Base-by-base conservation (phyloP, 164 flowering plant genomes). In the Piper longum region DNA sequence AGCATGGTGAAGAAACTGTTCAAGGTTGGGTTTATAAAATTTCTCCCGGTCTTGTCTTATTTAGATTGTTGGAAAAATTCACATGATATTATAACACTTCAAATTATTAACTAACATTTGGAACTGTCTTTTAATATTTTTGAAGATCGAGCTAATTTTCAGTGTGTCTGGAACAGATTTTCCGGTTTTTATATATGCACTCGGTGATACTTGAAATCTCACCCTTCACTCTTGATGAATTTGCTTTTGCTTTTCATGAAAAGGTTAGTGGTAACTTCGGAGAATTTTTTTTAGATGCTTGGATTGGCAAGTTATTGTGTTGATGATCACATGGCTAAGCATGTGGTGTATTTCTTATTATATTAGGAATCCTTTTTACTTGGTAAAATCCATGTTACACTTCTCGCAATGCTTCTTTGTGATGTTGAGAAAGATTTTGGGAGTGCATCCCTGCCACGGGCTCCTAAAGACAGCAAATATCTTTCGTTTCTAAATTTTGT, bases 231-330 rank as follows among this genome's bases (percentile, higher is more conserved):
- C 73, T 93, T 18, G 97, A 93, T 76, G 96, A 88, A 79, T 83
- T 93, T 79, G 88, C 85, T 63, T 87, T 81, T 71, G 88, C 97
- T 77, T 93, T 93, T 78, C 83, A 80, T 78, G 91, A 88, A 62
- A 84, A 88, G 96, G 99, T 88, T 36, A 66, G 64, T 65, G 62
- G 43, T 16, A 18, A 5, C 48, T 66, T 45, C 51, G 0, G 18
- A 58, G 57, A 5, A 7, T 16, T 16, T 7, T 55, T 17, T 55
- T 16, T 55, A 16, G 19, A 26, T 16, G n/a, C 57, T 13, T 13
- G 18, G 1, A 4, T 4, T 1, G 0, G 5, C 19, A 13, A 8
- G 19, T 55, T 26, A 16, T 55, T 26, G 1, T 55, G 19, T 17
- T 16, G 18, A 26, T 55, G 18, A 16, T 4, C 3, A 16, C 19